A percentile compares a stretch with the other conserved stretches of the same genome.
phyloP scores from a whole-genome alignment of 345 rosid genomes.

The Citropsis articulata region DNA sequence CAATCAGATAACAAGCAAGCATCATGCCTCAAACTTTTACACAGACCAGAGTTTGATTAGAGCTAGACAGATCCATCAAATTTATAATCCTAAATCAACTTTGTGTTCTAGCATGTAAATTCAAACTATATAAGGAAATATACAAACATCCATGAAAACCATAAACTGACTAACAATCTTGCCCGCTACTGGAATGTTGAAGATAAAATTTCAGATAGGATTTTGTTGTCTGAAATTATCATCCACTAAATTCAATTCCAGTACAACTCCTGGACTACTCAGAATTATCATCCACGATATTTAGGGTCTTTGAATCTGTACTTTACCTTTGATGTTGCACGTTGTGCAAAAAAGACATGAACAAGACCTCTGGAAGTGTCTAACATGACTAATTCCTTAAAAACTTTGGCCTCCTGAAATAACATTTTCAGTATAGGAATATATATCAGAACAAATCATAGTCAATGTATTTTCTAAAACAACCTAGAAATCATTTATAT shows the following conservation, averaged over 20 bases:
- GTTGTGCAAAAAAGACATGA: conserved; percentile 86
- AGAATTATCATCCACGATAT: background rate
- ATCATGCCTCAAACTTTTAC: background rate
- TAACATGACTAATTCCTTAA: conserved; percentile 62
- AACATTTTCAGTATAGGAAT: conserved; percentile 15
- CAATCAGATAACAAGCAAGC: background rate
- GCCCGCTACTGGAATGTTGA: background rate
- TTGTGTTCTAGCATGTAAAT: background rate
- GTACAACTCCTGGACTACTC: too few species aligned
- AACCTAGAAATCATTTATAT: background rate
- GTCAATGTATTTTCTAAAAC: background rate
- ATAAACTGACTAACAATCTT: background rate
- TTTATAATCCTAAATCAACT: background rate
- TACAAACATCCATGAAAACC: background rate
- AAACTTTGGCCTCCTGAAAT: conserved; percentile 82
- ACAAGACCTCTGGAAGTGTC: conserved; percentile 84
- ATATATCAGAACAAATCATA: background rate
- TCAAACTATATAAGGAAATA: background rate
- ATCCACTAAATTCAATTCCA: too few species aligned
- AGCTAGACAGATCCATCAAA: background rate
- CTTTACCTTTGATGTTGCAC: conserved; percentile 76
- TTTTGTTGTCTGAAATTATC: background rate
- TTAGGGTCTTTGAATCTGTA: background rate
- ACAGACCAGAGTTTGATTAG: background rate
- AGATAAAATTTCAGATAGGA: conserved; percentile 1